A percentile compares a stretch with the other conserved stretches of the same genome.
phyloP scores from a whole-genome alignment of 306 rosid genomes.

The Benincasa hispida region DNA sequence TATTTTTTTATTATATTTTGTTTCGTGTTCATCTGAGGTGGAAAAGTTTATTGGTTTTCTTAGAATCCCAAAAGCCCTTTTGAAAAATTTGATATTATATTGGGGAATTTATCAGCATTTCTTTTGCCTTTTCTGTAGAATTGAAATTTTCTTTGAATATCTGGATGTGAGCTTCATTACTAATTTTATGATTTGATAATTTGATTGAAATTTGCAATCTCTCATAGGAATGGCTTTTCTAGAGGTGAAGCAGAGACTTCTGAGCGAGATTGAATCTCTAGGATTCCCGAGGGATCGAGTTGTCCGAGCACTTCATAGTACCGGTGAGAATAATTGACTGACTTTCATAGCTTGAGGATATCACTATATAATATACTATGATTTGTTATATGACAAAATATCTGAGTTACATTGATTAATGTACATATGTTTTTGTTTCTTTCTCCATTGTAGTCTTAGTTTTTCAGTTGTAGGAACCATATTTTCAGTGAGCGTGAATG shows the following conservation, averaged over 20 bases:
- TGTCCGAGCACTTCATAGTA: conserved; percentile 43
- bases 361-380: background rate
- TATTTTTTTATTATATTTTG: background rate
- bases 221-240: conserved; percentile 41
- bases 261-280: conserved; percentile 42
- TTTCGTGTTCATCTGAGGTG: background rate
- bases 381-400: background rate
- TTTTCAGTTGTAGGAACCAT: background rate
- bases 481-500: background rate
- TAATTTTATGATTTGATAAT: background rate
- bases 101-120: background rate
- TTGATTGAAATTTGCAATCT: background rate
- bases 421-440: background rate
- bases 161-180: background rate
- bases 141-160: background rate
- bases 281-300: conserved; percentile 50
- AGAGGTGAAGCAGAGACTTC: conserved; percentile 43
- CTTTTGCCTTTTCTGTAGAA: background rate
- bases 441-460: background rate
- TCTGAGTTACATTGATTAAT: background rate
- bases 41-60: background rate
- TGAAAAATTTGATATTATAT: background rate
- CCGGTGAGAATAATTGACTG: conserved; percentile 31
- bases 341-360: background rate
- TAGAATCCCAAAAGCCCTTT: background rate